phyloP scores from a whole-genome alignment of 805 yeast species.

The Sugiyamaella lignohabitans region DNA sequence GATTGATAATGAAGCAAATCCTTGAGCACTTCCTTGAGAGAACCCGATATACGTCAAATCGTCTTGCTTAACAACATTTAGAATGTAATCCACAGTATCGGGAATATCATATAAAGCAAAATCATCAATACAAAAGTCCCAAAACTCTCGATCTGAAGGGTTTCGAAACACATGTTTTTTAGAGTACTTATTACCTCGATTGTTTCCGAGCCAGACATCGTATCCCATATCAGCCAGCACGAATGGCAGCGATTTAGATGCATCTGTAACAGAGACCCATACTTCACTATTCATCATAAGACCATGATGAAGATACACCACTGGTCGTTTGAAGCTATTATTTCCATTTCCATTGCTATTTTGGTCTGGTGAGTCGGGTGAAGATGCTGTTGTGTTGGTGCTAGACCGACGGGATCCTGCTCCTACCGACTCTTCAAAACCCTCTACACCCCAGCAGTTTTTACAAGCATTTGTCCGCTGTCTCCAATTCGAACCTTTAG shows the following conservation, averaged over 20 bases:
- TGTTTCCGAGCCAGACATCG: constrained; percentile 94
- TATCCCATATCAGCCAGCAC: constrained; percentile 71
- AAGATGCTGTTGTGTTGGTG: background rate
- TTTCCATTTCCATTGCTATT: constrained; percentile 4
- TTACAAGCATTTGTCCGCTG: background rate
- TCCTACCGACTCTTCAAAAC: background rate
- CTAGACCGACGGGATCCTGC: background rate
- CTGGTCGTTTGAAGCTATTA: constrained; percentile 28
- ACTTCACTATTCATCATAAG: constrained; percentile 82
- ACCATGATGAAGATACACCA: constrained; percentile 87
- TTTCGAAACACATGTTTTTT: constrained; percentile 56
- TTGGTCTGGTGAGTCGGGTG: constrained; percentile 8
- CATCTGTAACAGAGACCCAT: constrained; percentile 53
- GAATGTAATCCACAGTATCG: constrained; percentile 65
- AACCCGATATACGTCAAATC: constrained; percentile 74
- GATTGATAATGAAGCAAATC: constrained; percentile 69
- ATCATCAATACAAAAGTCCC: constrained; percentile 91
- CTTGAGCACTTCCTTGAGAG: constrained; percentile 92
- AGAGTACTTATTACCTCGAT: constrained; percentile 88
- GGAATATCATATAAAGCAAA: constrained; percentile 90
- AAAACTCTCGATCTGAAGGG: constrained; percentile 49
- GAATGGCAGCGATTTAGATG: constrained; percentile 61
- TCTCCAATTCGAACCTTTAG: constrained; percentile 17
- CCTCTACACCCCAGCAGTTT: background rate
- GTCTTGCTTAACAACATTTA: constrained; percentile 42